Evolutionary conservation across 2,329 filamentous ascomycete genomes (phyloP).

Genomic region (Ophiostoma fasciatum): DNA sequence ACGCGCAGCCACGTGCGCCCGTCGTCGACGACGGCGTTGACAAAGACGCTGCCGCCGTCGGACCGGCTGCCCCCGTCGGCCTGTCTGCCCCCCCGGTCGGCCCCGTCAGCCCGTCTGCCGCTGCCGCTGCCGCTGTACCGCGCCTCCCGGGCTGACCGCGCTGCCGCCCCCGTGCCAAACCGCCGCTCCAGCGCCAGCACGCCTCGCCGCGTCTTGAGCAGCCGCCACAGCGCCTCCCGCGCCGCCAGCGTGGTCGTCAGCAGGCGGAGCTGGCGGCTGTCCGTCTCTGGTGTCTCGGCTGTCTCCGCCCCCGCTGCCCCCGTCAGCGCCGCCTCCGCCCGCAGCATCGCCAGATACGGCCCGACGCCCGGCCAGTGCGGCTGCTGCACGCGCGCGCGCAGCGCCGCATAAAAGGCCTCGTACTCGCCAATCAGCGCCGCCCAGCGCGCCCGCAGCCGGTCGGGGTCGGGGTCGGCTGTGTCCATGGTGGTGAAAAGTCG

Average conservation of each 20-base stretch:
- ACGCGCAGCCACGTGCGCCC: constrained; percentile 21
- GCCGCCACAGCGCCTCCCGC: constrained; percentile 14
- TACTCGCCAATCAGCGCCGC: constrained; percentile 7
- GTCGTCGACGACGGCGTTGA: constrained; percentile 20
- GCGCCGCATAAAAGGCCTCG: constrained; percentile 7
- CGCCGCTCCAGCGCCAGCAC: constrained; percentile 17
- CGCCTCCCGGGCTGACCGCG: too few relatives aligned
- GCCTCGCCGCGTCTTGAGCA: constrained; percentile 17
- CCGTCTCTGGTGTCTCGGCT: background rate
- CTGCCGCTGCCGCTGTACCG: background rate
- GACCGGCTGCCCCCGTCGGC: constrained; percentile 1
- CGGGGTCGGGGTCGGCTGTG: too few relatives aligned
- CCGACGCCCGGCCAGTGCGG: constrained; percentile 11
- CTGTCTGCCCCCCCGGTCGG: background rate
- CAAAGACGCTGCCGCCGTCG: constrained; percentile 11
- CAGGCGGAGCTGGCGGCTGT: background rate
- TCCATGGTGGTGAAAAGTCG: too few relatives aligned
- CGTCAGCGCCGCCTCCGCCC: constrained; percentile 3
- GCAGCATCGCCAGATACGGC: constrained; percentile 8
- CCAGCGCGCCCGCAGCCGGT: constrained; percentile 6
- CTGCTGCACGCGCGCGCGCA: constrained; percentile 5
- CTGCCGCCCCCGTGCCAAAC: constrained; percentile 6
- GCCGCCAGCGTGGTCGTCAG: constrained; percentile 9
- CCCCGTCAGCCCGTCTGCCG: background rate
- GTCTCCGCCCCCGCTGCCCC: background rate